Evolutionary conservation across 2,329 filamentous ascomycete genomes (phyloP), one percentile per base, ranked within the genome.

Genomic region (Alternaria tenuissima): DNA sequence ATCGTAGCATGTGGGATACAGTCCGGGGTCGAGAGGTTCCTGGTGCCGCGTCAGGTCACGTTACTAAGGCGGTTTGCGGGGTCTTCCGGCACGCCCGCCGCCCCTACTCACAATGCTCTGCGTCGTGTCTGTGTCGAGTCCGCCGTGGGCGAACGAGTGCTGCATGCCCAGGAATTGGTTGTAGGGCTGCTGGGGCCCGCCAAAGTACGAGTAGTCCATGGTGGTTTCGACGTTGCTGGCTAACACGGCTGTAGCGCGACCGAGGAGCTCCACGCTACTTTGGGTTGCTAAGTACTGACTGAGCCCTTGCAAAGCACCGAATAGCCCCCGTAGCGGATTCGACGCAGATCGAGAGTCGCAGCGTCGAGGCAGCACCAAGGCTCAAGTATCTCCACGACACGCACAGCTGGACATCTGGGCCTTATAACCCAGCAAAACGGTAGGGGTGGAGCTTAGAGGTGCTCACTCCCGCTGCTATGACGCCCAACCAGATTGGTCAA

Each of bases 131-230:
- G 77, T 77, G 63, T 81, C 77, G 30, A 78, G 75, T 68, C 70
- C 64, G 6, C 63, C 47, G 36, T 72, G 71, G 3, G 70, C 57
- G 41, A 75, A 79, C 57, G 61, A 72, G 48, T 73, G 76, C 4
- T 82, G 78, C 60, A 85, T 75, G 52, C 81, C 81, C 51, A 84
- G 79, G 62, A 84, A 83, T 39, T 81, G 80, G 56, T 64, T 43
- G 67, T 83, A 87, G 41, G 81, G 75, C 64, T 83, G 82, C 41
- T 74, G 74, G 34, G 79, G 76, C 18, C 80, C 70, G 52, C 76
- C 72, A 74, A 83, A 88, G 74, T 85, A 87, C 54, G 81, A 80
- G 74, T 86, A 88, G 68, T 88, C 85, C 86, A 88, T 88, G 52
- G 67, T 22, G 28, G 36, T 18, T 11, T 38, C 18, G 48, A 36